Evolutionary conservation across 345 rosid genomes (phyloP), one percentile per base, ranked within the genome.

Genomic region (Clausena lansium): DNA sequence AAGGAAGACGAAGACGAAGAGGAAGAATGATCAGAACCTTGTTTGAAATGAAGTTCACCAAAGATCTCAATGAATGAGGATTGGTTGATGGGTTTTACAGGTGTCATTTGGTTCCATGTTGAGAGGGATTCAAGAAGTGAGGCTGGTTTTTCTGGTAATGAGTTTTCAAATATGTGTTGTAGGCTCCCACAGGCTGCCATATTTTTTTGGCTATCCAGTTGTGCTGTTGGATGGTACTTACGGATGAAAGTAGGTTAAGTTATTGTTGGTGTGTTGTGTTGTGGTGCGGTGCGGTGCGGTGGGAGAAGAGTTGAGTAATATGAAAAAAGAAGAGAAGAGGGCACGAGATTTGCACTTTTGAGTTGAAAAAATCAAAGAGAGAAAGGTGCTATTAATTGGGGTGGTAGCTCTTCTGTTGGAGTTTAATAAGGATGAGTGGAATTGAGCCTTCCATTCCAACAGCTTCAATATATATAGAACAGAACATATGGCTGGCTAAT

Each of bases 181-280:
- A 92, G 86, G 80, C 97, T 84, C 77, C 87, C 89, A 78, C 88
- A 89, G 75, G 94, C 86, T 60, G 97, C 94, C 98, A 93, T 94
- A 77, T 84, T 15, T 73, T 84, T 19, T 78, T 35, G 73, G 73
- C 72, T 73, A 70, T 59, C 60, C 24, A 71, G 70, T 62, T 13
- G 39, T 68, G 50, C 38, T 62, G 33, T 75, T 74, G 71, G 33
- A 50, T 71, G 71, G 5, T 55, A 35, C 54, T 45, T 32, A 14
- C 41, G 30, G n/a, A 32, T 36, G 52, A 15, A 30, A 68, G 52
- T 25, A 55, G 24, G 41, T 82, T n/a, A 62, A 71, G 67, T 55
- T 67, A 19, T 13, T 47, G 72, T 77, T 62, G 17, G 24, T 38
- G 64, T 20, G n/a, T n/a, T n/a, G n/a, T n/a, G n/a, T n/a, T n/a